These are phyloP conservation scores for Macrophomina phaseolina DNA, from an alignment of 2,329 filamentous ascomycete species.

Conservation along the genomic window DNA sequence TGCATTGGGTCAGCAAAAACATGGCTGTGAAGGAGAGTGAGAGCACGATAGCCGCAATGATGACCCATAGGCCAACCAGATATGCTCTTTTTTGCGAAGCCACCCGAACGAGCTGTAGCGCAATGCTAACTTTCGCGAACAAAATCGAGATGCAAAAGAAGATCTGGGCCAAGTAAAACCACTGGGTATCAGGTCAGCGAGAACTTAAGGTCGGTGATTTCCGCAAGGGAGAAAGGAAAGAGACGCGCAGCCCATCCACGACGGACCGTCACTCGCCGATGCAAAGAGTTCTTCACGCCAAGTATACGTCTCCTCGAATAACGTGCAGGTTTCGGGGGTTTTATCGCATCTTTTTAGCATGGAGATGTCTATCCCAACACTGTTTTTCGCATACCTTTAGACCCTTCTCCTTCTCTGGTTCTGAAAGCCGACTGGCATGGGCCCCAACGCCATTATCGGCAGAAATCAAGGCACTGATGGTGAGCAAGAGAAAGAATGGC, in stretches of 20 bases:
- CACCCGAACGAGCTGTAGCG: slow-evolving; percentile 43
- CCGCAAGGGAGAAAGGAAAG: no score
- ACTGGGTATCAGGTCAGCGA: slow-evolving; percentile 33
- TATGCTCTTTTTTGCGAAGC: slow-evolving; percentile 38
- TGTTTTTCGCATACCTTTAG: slow-evolving; percentile 24
- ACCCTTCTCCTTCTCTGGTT: slow-evolving; percentile 7
- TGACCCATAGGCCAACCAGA: slow-evolving; percentile 36
- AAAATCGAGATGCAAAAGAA: slow-evolving; percentile 45
- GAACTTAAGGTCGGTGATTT: no score
- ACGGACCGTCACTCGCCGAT: no score
- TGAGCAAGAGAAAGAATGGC: slow-evolving; percentile 36
- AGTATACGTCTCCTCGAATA: no score
- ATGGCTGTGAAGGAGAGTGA: slow-evolving; percentile 44
- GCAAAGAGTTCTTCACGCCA: no score
- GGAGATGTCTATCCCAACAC: no score
- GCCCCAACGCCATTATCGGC: slow-evolving; percentile 40
- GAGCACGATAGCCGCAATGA: slow-evolving; percentile 38
- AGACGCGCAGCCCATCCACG: no score
- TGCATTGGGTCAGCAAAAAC: slow-evolving; percentile 37
- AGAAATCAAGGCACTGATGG: slow-evolving; percentile 37
- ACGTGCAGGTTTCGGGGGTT: no score
- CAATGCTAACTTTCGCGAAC: slow-evolving; percentile 44
- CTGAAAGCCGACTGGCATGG: slow-evolving; percentile 29
- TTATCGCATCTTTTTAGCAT: no score
- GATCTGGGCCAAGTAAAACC: slow-evolving; percentile 45